Evolutionary conservation across 1,139 yeast genomes (phyloP), one percentile per base, ranked within the genome.

Genomic region (Hyphopichia pseudoburtonii): DNA sequence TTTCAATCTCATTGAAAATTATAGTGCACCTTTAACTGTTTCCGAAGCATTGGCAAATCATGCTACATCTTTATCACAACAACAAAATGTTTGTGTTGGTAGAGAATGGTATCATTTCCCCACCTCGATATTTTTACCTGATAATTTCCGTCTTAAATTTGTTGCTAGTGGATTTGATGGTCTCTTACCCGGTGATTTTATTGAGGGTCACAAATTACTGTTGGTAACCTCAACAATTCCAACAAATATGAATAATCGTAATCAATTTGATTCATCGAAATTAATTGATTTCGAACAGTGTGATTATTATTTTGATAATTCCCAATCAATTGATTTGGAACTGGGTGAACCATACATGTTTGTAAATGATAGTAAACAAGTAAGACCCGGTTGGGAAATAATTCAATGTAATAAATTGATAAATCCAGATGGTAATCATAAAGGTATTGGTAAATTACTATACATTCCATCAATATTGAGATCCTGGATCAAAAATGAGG

Each of bases 61-160:
- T 17, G 28, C 33, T 17, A 5, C 28, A 17, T 16, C 2, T 9
- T n/a, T n/a, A n/a, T 10, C n/a, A n/a, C 22, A 18, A 9, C 12
- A 10, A 2, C 22, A 6, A 35, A 82, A 79, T 47, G 82, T 90
- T 0, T 92, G 97, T 57, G 73, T 86, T 17, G 97, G 96, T 2
- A 76, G 96, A 42, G 97, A 92, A 62, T 90, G 97, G 97, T 88
- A 88, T 53, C 86, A 92, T 53, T 90, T 69, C 62, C 97, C 97
- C 10, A 81, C 86, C 1, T 89, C 97, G 0, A 85, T 89, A 56
- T 86, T 89, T 54, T 64, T 90, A 17, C 83, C 86, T 2, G 64
- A 67, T 16, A 70, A 74, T 25, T 64, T 75, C 41, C 66, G 96
- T 43, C 62, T 88, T 19, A 67, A 68, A 47, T 90, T 87, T 57